These are phyloP conservation scores for Nigrospora sphaerica DNA, from an alignment of 2,329 filamentous ascomycete genomes.

Conservation along the genomic window DNA sequence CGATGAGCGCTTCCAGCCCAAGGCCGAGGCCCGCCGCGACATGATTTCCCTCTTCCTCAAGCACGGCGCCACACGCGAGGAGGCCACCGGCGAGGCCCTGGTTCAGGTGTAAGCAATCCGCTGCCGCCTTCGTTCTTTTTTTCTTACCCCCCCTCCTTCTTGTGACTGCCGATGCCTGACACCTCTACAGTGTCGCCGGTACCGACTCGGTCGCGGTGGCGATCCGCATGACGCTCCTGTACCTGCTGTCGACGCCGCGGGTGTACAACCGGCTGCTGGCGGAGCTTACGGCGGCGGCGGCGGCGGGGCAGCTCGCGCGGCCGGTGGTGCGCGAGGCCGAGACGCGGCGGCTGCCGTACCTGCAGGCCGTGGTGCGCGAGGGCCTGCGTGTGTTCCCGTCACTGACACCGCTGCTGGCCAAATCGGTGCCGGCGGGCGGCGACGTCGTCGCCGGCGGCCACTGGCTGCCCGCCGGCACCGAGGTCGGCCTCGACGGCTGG, in stretches of 20 bases:
- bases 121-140: not conserved
- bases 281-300: slow-evolving; percentile 3
- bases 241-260: slow-evolving; percentile 4
- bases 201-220: slow-evolving; percentile 7
- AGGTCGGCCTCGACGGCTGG: slow-evolving; percentile 29
- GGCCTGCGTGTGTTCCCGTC: slow-evolving; percentile 29
- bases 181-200: not conserved
- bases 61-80: slow-evolving; percentile 4
- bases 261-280: slow-evolving; percentile 7
- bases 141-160: too few species aligned
- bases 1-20: slow-evolving; percentile 5
- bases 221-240: slow-evolving; percentile 6
- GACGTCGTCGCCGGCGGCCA: slow-evolving; percentile 10
- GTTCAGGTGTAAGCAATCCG: slow-evolving; percentile 6
- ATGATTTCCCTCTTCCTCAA: slow-evolving; percentile 7
- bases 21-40: slow-evolving; percentile 4
- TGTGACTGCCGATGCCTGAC: not conserved
- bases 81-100: slow-evolving; percentile 8
- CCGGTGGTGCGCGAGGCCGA: slow-evolving; percentile 6
- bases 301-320: not conserved
- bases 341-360: slow-evolving; percentile 19
- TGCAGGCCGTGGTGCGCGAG: slow-evolving; percentile 32
- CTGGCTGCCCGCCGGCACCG: slow-evolving; percentile 29
- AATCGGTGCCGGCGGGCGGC: slow-evolving; percentile 20
- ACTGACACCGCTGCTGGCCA: slow-evolving; percentile 18